Evolutionary conservation across 1,284 basidiomycete species (phyloP).

Genomic region (Austroboletus rostrupii): DNA sequence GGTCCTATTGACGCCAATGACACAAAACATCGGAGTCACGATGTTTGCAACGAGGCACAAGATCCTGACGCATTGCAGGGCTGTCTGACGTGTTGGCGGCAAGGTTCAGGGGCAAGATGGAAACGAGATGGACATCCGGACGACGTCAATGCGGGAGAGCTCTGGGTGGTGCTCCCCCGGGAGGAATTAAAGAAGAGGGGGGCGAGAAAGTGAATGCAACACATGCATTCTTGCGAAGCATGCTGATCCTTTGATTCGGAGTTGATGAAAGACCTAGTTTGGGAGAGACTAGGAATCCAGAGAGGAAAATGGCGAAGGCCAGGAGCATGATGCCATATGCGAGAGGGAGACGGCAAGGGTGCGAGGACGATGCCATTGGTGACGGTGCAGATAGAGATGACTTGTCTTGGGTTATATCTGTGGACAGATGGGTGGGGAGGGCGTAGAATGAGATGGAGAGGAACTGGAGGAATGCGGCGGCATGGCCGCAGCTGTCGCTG

Average conservation of each 20-base stretch:
- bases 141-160: slow-evolving; percentile 41
- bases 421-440: slow-evolving; percentile 51
- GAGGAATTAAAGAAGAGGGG: slow-evolving; percentile 70
- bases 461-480: slow-evolving; percentile 87
- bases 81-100: slow-evolving; percentile 1
- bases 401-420: too few species aligned
- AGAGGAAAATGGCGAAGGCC: slow-evolving; percentile 66
- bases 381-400: too few species aligned
- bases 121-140: slow-evolving; percentile 31
- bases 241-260: slow-evolving; percentile 26
- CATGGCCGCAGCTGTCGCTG: too few species aligned
- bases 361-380: too few species aligned
- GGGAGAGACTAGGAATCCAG: slow-evolving; percentile 79
- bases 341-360: slow-evolving; percentile 37
- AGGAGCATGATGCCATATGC: slow-evolving; percentile 72
- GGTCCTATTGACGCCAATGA: slow-evolving; percentile 86
- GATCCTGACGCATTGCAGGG: slow-evolving; percentile 52
- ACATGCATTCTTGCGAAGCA: slow-evolving; percentile 87
- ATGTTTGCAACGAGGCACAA: slow-evolving; percentile 75
- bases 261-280: slow-evolving; percentile 72
- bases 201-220: slow-evolving; percentile 78
- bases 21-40: slow-evolving; percentile 82
- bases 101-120: slow-evolving; percentile 17
- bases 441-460: slow-evolving; percentile 68
- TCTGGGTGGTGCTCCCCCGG: slow-evolving; percentile 51